Percentiles rank a stretch among this genome's conserved stretches.
Conservation (phyloP, 2,329 filamentous ascomycete species). For the Colletotrichum plurivorum region DNA sequence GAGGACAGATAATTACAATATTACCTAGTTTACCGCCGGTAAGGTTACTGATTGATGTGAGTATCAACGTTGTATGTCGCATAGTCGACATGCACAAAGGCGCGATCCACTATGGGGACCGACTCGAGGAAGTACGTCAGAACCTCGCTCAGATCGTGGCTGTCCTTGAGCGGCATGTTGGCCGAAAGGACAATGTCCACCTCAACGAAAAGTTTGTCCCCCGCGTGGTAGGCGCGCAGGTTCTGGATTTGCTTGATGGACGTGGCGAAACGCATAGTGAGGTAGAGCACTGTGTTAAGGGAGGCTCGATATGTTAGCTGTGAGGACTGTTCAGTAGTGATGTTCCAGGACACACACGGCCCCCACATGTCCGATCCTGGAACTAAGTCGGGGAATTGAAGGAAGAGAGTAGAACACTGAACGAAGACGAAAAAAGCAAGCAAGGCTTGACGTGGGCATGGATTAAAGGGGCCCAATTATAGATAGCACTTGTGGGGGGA, state of each 20-base stretch:
- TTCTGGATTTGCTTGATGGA: conserved; percentile 90
- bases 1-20: not conserved
- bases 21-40: not conserved
- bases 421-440: not conserved
- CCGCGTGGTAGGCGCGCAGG: conserved; percentile 86
- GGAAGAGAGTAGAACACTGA: not conserved
- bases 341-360: not conserved
- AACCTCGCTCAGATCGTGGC: conserved; percentile 83
- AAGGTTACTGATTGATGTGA: conserved; percentile 64
- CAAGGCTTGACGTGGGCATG: conserved; percentile 6
- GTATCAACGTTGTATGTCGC: conserved; percentile 73
- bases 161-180: conserved; percentile 81
- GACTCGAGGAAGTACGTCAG: conserved; percentile 89
- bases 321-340: not conserved
- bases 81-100: conserved; percentile 78
- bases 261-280: conserved; percentile 94
- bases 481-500: conserved; percentile 31
- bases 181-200: conserved; percentile 89
- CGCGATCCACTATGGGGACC: conserved; percentile 82
- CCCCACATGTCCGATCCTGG: not conserved
- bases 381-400: not conserved
- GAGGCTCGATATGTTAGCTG: not conserved
- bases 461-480: conserved; percentile 17
- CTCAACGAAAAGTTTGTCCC: conserved; percentile 86
- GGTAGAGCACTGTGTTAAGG: conserved; percentile 74